Percentiles rank a stretch among this genome's conserved stretches.
phyloP scores from a whole-genome alignment of 306 rosid species.

The Datisca glomerata region DNA sequence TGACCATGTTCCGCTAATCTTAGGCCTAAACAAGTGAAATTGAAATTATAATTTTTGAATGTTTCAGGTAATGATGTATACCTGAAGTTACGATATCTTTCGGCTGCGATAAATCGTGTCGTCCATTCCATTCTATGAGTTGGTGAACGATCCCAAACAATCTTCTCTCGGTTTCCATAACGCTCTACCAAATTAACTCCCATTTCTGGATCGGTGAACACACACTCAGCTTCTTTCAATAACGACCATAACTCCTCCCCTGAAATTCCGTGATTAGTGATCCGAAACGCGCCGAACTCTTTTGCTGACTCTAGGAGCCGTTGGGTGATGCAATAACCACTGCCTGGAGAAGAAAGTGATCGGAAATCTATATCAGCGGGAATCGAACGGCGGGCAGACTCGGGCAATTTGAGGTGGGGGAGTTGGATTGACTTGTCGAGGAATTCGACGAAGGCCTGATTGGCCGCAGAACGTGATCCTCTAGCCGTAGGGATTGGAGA shows the following conservation, averaged over 20 bases:
- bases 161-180: slow-evolving; percentile 19
- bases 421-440: slow-evolving; percentile 34
- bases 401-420: slow-evolving; percentile 46
- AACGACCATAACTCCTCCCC: slow-evolving; percentile 23
- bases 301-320: slow-evolving; percentile 25
- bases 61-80: slow-evolving; percentile 15
- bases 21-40: neutral
- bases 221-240: slow-evolving; percentile 23
- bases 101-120: neutral
- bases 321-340: neutral
- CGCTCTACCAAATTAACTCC: slow-evolving; percentile 5
- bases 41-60: neutral
- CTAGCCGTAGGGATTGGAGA: slow-evolving; percentile 68
- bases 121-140: slow-evolving; percentile 17
- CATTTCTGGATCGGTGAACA: slow-evolving; percentile 10
- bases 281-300: slow-evolving; percentile 49
- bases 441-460: slow-evolving; percentile 33
- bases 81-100: slow-evolving; percentile 37
- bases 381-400: neutral
- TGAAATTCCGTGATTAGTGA: slow-evolving; percentile 48
- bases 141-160: slow-evolving; percentile 29
- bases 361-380: slow-evolving; percentile 43
- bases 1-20: neutral
- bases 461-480: slow-evolving; percentile 63
- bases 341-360: slow-evolving; percentile 9